Conservation (phyloP, 495 filamentous ascomycete species). For the Amorphotheca resinae region DNA sequence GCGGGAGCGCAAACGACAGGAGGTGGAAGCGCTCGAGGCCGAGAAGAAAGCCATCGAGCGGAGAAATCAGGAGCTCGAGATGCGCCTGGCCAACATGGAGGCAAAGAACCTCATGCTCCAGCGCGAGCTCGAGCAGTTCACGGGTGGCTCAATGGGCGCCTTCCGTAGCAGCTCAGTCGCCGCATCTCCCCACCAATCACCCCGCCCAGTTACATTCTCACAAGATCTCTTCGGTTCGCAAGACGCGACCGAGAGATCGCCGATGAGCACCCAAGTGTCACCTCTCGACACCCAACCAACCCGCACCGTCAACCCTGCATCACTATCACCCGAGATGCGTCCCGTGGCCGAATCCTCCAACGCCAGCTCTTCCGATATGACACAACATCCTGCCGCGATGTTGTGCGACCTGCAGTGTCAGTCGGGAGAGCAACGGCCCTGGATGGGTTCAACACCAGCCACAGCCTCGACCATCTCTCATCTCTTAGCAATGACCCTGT, state of each 20-base stretch:
- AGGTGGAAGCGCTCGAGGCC: constrained; percentile 79
- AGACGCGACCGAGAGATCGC: constrained; percentile 20
- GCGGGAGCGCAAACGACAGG: constrained; percentile 84
- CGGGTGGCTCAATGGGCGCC: constrained; percentile 32
- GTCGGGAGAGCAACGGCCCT: constrained; percentile 51
- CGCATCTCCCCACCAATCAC: constrained; percentile 23
- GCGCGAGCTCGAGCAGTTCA: constrained; percentile 52
- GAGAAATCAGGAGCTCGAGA: constrained; percentile 59
- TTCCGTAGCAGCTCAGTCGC: constrained; percentile 13
- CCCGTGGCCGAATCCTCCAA: constrained; percentile 28
- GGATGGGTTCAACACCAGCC: constrained; percentile 37
- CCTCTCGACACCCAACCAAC: constrained; percentile 19
- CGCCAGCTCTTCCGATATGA: constrained; percentile 70
- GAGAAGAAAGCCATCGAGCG: constrained; percentile 54
- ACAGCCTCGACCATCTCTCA: constrained; percentile 38
- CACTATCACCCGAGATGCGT: constrained; percentile 37
- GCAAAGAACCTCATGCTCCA: constrained; percentile 51
- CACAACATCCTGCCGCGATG: constrained; percentile 99
- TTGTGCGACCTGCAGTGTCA: constrained; percentile 99
- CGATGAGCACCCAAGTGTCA: constrained; percentile 23
- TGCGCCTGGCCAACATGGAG: constrained; percentile 48
- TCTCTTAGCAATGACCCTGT: constrained; percentile 40
- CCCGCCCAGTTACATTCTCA: constrained; percentile 35
- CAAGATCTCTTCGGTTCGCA: constrained; percentile 37
- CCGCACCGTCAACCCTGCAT: constrained; percentile 40